Conservation (phyloP, 108 stramenopile species). For the Chaetoceros muelleri region DNA sequence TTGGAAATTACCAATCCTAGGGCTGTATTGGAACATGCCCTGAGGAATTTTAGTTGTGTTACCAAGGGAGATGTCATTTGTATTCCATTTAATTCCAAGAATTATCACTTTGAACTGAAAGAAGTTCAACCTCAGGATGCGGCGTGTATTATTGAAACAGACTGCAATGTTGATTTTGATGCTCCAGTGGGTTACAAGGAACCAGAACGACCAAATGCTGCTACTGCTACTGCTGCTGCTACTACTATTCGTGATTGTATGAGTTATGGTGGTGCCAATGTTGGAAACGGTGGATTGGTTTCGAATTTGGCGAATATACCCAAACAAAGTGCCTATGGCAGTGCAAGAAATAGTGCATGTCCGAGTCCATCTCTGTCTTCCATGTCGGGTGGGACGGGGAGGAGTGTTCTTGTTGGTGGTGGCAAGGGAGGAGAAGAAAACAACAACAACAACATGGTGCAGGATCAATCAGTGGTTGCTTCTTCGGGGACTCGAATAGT, state of each 20-base stretch:
- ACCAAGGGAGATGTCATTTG: slow-evolving; percentile 96
- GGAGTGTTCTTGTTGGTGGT: no score
- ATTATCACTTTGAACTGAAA: slow-evolving; percentile 91
- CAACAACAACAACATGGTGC: no score
- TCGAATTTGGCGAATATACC: slow-evolving; percentile 20
- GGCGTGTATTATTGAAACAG: slow-evolving; percentile 93
- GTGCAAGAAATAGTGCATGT: slow-evolving; percentile 38
- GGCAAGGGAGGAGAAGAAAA: slow-evolving; percentile 18
- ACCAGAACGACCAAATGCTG: slow-evolving; percentile 15
- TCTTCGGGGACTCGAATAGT: slow-evolving; percentile 44
- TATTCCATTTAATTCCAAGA: slow-evolving; percentile 92
- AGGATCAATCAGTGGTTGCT: no score
- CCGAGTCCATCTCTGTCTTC: slow-evolving; percentile 52
- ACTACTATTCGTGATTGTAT: slow-evolving; percentile 2
- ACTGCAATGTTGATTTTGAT: slow-evolving; percentile 93
- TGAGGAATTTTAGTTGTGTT: slow-evolving; percentile 94
- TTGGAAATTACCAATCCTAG: slow-evolving; percentile 97
- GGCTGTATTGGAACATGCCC: slow-evolving; percentile 92
- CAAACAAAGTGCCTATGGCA: slow-evolving; percentile 29
- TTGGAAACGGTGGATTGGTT: slow-evolving; percentile 9
- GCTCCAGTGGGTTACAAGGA: slow-evolving; percentile 90
- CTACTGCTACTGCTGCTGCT: background rate
- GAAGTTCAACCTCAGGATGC: slow-evolving; percentile 88
- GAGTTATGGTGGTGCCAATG: slow-evolving; percentile 11
- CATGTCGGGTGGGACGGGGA: slow-evolving; percentile 19